Conservation (phyloP, 2,329 filamentous ascomycete genomes). For the Pseudocercospora crystallina region DNA sequence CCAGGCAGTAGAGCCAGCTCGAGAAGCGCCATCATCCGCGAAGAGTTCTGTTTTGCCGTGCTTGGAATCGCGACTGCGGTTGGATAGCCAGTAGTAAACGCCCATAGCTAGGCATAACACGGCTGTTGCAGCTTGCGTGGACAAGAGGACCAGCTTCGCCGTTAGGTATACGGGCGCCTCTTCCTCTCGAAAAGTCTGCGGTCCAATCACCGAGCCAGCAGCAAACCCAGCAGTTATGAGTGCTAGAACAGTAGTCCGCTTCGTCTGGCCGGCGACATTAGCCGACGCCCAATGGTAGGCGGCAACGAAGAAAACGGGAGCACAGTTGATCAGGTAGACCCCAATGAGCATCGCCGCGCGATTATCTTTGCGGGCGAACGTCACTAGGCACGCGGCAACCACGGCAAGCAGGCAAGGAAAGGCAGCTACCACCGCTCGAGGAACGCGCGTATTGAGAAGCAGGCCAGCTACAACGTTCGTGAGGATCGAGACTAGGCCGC, state of each 20-base stretch:
- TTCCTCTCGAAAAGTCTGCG: constrained; percentile 35
- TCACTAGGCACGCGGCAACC: constrained; percentile 1
- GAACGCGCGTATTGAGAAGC: background rate
- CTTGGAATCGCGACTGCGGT: background rate
- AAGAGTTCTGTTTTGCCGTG: background rate
- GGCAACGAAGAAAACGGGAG: constrained; percentile 33
- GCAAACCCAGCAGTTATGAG: constrained; percentile 41
- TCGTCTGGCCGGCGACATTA: constrained; percentile 52
- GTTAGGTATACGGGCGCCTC: constrained; percentile 38
- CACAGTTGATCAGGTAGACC: constrained; percentile 34
- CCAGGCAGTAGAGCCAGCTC: background rate
- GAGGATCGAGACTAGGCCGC: constrained; percentile 1
- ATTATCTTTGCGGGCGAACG: background rate
- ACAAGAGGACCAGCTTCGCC: constrained; percentile 35
- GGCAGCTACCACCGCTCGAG: constrained; percentile 3
- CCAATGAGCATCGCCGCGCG: constrained; percentile 25
- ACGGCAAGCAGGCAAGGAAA: background rate
- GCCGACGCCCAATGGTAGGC: constrained; percentile 34
- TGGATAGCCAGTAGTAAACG: background rate
- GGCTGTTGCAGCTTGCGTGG: constrained; percentile 1
- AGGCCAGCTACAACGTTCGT: background rate
- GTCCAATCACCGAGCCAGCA: constrained; percentile 39
- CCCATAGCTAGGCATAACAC: background rate
- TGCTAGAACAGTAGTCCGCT: constrained; percentile 37
- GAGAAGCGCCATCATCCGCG: background rate